Conservation (phyloP, 805 yeast species). For the Saccharomycopsis babjevae region DNA sequence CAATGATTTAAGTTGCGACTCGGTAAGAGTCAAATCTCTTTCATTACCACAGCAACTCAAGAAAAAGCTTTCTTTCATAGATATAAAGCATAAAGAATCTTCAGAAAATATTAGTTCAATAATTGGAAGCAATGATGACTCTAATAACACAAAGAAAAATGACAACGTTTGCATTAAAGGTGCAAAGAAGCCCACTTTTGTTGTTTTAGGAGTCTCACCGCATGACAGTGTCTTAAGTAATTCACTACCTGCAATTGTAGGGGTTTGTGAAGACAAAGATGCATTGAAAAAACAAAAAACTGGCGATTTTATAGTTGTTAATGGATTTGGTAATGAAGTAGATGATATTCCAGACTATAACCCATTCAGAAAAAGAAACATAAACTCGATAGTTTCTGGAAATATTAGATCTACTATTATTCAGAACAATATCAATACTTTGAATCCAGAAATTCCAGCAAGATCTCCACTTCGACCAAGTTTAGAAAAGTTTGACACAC, state of each 20-base stretch:
- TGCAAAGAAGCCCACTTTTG: background rate
- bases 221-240: background rate
- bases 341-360: background rate
- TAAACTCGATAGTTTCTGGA: background rate
- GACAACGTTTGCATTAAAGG: background rate
- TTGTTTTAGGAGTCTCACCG: background rate
- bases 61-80: background rate
- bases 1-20: background rate
- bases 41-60: background rate
- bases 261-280: background rate
- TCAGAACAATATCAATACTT: background rate
- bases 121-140: background rate
- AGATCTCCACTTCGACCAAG: background rate
- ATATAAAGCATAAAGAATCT: background rate
- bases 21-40: background rate
- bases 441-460: background rate
- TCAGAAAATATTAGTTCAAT: background rate
- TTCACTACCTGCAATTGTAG: background rate
- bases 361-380: background rate
- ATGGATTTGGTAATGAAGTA: background rate
- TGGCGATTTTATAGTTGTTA: background rate
- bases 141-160: background rate
- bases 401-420: background rate
- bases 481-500: background rate
- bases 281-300: background rate